Evolutionary conservation across 371 early-diverging fungal species (phyloP).

Genomic region (Mortierella sp.): DNA sequence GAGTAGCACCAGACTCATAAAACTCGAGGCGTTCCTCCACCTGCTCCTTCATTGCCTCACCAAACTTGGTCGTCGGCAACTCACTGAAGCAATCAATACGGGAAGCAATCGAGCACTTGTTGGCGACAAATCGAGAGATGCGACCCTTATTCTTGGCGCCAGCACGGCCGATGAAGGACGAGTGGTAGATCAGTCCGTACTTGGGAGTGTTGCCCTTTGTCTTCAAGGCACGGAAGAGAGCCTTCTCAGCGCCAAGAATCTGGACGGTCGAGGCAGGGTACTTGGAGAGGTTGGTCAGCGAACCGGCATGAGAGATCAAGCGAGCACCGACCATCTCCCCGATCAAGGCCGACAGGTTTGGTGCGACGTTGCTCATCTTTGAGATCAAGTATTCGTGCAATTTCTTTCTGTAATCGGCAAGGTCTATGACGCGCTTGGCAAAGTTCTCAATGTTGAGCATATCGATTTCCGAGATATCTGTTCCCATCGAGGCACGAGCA

Average conservation of each 20-base stretch:
- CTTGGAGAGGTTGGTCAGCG: slow-evolving; percentile 97
- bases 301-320: slow-evolving; percentile 96
- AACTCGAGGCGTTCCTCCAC: slow-evolving; percentile 96
- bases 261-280: slow-evolving; percentile 98
- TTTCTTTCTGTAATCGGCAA: slow-evolving; percentile 92
- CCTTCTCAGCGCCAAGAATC: slow-evolving; percentile 99
- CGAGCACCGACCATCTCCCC: slow-evolving; percentile 98
- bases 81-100: slow-evolving; percentile 98
- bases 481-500: slow-evolving; percentile 96
- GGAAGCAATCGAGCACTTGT: slow-evolving; percentile 98
- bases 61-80: slow-evolving; percentile 89
- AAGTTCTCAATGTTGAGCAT: slow-evolving; percentile 95
- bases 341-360: slow-evolving; percentile 97
- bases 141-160: slow-evolving; percentile 98
- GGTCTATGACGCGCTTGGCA: slow-evolving; percentile 92
- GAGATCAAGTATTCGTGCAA: slow-evolving; percentile 92
- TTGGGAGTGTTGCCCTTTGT: slow-evolving; percentile 99
- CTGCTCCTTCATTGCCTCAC: slow-evolving; percentile 94
- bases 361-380: slow-evolving; percentile 98
- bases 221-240: slow-evolving; percentile 98
- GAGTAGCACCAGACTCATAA: slow-evolving; percentile 90
- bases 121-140: slow-evolving; percentile 97
- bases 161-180: slow-evolving; percentile 95
- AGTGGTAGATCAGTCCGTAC: slow-evolving; percentile 98
- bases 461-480: slow-evolving; percentile 92